These are phyloP conservation scores for Paramecium biaurelia DNA, from an alignment of 73 alveolate genomes.

Conservation along the genomic window DNA sequence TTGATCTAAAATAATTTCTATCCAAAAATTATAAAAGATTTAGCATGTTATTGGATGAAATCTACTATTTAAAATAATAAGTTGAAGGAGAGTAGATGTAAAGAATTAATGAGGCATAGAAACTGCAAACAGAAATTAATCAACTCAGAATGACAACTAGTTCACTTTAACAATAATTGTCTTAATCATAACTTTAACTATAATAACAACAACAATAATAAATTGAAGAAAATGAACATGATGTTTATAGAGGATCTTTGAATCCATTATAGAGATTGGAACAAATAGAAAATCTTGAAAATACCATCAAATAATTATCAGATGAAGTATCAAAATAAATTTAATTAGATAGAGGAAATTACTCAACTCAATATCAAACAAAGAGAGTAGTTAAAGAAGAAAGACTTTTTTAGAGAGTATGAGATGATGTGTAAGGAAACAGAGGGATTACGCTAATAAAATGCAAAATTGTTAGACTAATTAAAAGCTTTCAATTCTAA, in stretches of 20 bases:
- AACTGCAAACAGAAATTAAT: background rate
- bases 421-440: constrained; percentile 16
- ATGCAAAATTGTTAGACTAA: constrained; percentile 28
- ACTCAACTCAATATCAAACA: background rate
- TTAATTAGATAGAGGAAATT: constrained; percentile 40
- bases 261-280: background rate
- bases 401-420: constrained; percentile 52
- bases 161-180: background rate
- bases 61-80: constrained; percentile 1
- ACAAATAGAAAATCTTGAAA: background rate
- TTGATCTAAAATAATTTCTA: constrained; percentile 30
- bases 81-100: background rate
- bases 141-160: background rate
- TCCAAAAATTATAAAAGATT: constrained; percentile 43
- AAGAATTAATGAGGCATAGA: background rate
- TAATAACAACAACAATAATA: background rate
- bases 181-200: background rate
- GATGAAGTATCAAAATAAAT: background rate
- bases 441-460: constrained; percentile 31
- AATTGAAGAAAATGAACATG: background rate
- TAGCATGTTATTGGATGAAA: constrained; percentile 41
- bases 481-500: background rate
- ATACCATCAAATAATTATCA: constrained; percentile 37
- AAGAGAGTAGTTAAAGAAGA: constrained; percentile 36
- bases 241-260: background rate